Conservation (phyloP, 257 asterid genomes). For the Scutellaria galericulata region DNA sequence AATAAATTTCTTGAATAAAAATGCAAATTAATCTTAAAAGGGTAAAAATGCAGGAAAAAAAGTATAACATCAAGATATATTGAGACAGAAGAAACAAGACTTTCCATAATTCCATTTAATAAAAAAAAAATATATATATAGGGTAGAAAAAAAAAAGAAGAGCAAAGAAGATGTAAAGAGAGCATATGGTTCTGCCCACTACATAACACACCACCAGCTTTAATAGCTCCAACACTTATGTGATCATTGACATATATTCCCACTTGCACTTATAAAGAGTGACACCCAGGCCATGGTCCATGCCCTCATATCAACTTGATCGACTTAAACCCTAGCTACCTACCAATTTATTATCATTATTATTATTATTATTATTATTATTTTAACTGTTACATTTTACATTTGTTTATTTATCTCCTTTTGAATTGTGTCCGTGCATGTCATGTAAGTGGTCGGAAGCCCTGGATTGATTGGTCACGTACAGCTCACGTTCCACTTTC, state of each 20-base stretch:
- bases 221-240: slow-evolving; percentile 30
- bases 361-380: too few relatives aligned
- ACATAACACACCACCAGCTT: slow-evolving; percentile 27
- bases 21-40: too few relatives aligned
- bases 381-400: background rate
- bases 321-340: background rate
- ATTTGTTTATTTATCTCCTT: background rate
- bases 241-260: slow-evolving; percentile 31
- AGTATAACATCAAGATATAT: too few relatives aligned
- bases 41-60: too few relatives aligned
- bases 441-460: too few relatives aligned
- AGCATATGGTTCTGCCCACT: slow-evolving; percentile 67
- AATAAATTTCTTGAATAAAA: too few relatives aligned
- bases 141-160: slow-evolving; percentile 29
- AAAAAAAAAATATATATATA: slow-evolving; percentile 22
- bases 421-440: background rate
- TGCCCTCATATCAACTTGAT: background rate
- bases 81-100: background rate
- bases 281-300: slow-evolving; percentile 34
- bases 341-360: background rate
- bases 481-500: too few relatives aligned
- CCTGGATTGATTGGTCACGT: too few relatives aligned
- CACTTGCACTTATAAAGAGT: slow-evolving; percentile 39
- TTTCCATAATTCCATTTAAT: slow-evolving; percentile 14
- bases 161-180: slow-evolving; percentile 45